Base-by-base conservation (phyloP, 169 alveolate species). In the Perkinsus marinus region DNA sequence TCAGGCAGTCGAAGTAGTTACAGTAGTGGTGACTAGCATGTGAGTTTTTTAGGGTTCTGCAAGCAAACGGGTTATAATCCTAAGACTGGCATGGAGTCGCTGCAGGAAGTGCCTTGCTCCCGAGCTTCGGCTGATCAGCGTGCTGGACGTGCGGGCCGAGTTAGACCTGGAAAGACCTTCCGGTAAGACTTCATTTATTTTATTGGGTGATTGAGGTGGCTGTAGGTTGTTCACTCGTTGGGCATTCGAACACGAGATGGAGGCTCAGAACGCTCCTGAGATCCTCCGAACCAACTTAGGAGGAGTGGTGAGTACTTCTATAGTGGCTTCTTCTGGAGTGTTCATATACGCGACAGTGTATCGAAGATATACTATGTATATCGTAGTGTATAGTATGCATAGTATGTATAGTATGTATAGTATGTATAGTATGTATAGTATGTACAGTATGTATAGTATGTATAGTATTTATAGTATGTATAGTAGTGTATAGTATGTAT, bases 61-160 rank as follows among this genome's bases (percentile, higher is more conserved):
- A 99, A 99, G 94, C 98, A 98, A 95, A 98, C 98, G 92, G 94
- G 98, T 89, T 99, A 97, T 95, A 98, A 98, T 93, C 99, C 99
- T 22, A 96, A 98, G 94, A 98, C 99, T 30, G 98, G 98, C 79
- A 96, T 98, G 97, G 99, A 99, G 95, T 97, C 99, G 39, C 95
- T 99, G 92, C 96, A 98, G 91, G 98, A 98, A 26, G 97, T 98
- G 39, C 99, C 99, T 16, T 97, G 99, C 93, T 98, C 99, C 41
- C 98, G 98, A 94, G 99, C 99, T 26, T 97, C 99, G 43, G 99
- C 99, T 9, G 97, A 98, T 93, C 99, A 99, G 97, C 97, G 99
- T 91, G 98, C 99, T 37, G 99, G 99, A 36, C 97, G 99, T 91
- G 99, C 99, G 0, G 99, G 99, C 26, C 97, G 99, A 93, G 99